phyloP scores from a whole-genome alignment of 768 basidiomycete genomes.

The Leccinum subgranulosum region DNA sequence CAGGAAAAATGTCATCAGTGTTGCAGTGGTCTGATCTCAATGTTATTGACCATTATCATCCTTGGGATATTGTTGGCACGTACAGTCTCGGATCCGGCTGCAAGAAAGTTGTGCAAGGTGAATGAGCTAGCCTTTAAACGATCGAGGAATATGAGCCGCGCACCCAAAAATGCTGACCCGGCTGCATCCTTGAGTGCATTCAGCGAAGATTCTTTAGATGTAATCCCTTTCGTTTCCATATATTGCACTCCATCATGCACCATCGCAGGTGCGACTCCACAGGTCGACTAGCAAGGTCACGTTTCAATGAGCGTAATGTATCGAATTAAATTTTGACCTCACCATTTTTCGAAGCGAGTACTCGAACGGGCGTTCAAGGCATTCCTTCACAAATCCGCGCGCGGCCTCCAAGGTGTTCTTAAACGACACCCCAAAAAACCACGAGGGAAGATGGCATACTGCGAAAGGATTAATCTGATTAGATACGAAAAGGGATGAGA shows the following conservation, averaged over 20 bases:
- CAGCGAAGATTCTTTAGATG: background rate
- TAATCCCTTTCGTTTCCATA: background rate
- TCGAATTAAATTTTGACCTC: background rate
- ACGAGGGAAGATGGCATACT: slow-evolving; percentile 6
- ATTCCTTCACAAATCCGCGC: background rate
- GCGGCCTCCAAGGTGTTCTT: background rate
- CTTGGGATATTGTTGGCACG: background rate
- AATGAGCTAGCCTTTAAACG: background rate
- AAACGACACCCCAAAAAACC: slow-evolving; percentile 5
- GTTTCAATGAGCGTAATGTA: background rate
- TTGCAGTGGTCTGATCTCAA: background rate
- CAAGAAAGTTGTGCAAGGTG: background rate
- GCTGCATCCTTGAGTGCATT: background rate
- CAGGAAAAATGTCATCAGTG: slow-evolving; percentile 8
- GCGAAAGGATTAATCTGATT: background rate
- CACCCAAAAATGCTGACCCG: slow-evolving; percentile 7
- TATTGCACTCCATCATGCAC: slow-evolving; percentile 1
- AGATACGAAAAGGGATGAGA: background rate
- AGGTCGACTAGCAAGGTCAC: background rate
- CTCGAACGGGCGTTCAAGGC: slow-evolving; percentile 3
- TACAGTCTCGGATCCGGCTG: slow-evolving; percentile 9
- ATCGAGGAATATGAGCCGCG: background rate
- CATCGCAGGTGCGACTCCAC: background rate
- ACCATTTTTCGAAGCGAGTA: slow-evolving; percentile 1
- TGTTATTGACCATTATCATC: background rate